These are phyloP conservation scores for Jimgerdemannia flammicorona DNA, from an alignment of 192 early-diverging fungal species.

Conservation along the genomic window DNA sequence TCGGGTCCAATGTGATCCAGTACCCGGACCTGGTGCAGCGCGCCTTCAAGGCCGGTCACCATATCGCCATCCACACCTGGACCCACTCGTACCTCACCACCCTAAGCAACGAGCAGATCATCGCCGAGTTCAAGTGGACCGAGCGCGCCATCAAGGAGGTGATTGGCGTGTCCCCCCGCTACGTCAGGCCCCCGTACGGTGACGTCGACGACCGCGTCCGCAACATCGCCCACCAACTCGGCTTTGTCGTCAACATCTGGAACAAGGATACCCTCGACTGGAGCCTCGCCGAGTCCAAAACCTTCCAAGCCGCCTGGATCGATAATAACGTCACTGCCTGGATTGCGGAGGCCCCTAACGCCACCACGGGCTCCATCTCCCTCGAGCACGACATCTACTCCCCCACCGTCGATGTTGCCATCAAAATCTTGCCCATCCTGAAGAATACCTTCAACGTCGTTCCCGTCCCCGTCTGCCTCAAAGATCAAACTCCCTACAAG, in stretches of 20 bases:
- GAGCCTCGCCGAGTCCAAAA: conserved; percentile 36
- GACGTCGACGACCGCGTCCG: conserved; percentile 53
- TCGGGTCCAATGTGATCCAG: conserved; percentile 36
- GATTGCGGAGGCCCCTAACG: conserved; percentile 18
- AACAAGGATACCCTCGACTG: conserved; percentile 40
- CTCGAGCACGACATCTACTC: conserved; percentile 41
- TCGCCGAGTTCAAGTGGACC: conserved; percentile 50
- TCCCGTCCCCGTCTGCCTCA: conserved; percentile 28
- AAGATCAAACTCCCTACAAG: conserved; percentile 32
- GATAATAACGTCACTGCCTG: conserved; percentile 20
- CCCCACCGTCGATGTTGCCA: conserved; percentile 36
- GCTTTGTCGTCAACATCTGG: conserved; percentile 27
- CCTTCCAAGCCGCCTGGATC: conserved; percentile 26
- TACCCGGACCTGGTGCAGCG: conserved; percentile 31
- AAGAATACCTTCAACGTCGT: conserved; percentile 32
- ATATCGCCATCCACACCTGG: conserved; percentile 65
- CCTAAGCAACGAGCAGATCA: conserved; percentile 39
- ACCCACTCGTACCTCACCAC: conserved; percentile 52
- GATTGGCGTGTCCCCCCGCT: conserved; percentile 40
- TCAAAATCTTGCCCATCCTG: conserved; percentile 36
- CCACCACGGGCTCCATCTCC: conserved; percentile 34
- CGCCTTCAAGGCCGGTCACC: conserved; percentile 46
- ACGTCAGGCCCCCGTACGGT: conserved; percentile 52
- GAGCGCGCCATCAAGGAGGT: conserved; percentile 41
- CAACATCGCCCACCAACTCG: conserved; percentile 34